Base-by-base conservation (phyloP, 306 rosid genomes). In the Pterocarpus macrocarpus region DNA sequence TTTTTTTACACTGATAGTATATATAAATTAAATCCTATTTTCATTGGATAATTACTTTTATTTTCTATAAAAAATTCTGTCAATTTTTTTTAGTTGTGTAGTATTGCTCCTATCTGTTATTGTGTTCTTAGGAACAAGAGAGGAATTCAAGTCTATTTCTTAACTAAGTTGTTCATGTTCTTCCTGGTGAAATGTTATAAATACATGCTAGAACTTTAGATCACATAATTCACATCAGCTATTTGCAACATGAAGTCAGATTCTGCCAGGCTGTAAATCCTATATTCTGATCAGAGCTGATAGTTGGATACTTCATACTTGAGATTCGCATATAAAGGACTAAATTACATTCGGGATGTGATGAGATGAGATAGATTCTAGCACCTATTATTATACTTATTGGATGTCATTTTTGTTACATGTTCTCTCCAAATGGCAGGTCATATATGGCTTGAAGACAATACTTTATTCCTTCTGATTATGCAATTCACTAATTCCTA, bases 211-310 rank as follows among this genome's bases (percentile, higher is more conserved):
- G 0, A 22, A 22, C 28, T 22, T 35, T 57, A 38, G 38, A 44
- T 16, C 59, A 44, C 30, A 75, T 32, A 58, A 55, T 38, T 63
- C 14, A 56, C 47, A 22, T 78, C 7, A 78, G 35, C 45, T 39
- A 55, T 50, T 33, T 36, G 44, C 52, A 52, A 56, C 3, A 73
- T 69, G 22, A 65, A 36, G 43, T 69, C 58, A 50, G 61, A 69
- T 69, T 69, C 73, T 52, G 74, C 73, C 78, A 82, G 81, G 47
- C 71, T 75, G 77, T 76, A 69, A 80, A 77, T 71, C 57, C 30
- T 66, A 80, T 35, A 55, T 73, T 45, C 71, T 78, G 59, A 67
- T 77, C 15, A 13, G 64, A 59, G 17, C 43, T 61, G 58, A 78
- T 57, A 61, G 17, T 72, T 55, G 57, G 86, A 72, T 44, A 72